Base-by-base conservation (phyloP, 2,329 filamentous ascomycete species). In the Verruconis gallopava region DNA sequence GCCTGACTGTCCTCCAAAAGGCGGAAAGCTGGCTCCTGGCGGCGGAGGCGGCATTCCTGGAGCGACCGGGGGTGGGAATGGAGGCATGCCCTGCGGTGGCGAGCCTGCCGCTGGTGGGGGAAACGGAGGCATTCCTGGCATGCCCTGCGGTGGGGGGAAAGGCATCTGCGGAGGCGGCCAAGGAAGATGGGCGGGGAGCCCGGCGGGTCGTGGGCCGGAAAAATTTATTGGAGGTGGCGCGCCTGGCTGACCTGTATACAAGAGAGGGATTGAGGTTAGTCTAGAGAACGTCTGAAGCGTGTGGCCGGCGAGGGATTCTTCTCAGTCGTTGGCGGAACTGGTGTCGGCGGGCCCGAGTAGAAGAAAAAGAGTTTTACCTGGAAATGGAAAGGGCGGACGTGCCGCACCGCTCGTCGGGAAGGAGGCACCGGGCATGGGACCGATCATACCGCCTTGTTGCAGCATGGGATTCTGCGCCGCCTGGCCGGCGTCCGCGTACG, bases 401-500 rank as follows among this genome's bases (percentile, higher is more conserved):
- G 71, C 59, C 48, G 64, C 40, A 19, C 53, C 50, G 61, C 51
- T 52, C n/a, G n/a, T n/a, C 19, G 38, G 38, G 28, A 34, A 44
- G n/a, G 21, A 41, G 13, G 53, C 54, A 46, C 55, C 57, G 22
- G 53, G 52, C 32, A 57, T 57, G 22, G 71, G 67, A n/a, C 36
- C 44, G 9, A 70, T 73, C 49, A 57, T 48, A n/a, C 25, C 25
- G 25, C 25, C 25, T 38, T 42, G 47, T 40, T 59, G 57, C 38
- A 89, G 76, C 77, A 91, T 85, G 40, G 83, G 88, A 62, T 93
- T 95, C 47, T 77, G 77, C 55, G 79, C 77, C 49, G 81, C 78
- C 62, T 95, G 86, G 54, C 91, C 91, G 66, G 93, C 91, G 52
- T 85, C 86, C 49, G 84, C 85, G 67, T 98, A 96, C 30, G 88